Evolutionary conservation across 768 basidiomycete genomes (phyloP), one percentile per base, ranked within the genome.

Genomic region (Pisolithus microcarpus): DNA sequence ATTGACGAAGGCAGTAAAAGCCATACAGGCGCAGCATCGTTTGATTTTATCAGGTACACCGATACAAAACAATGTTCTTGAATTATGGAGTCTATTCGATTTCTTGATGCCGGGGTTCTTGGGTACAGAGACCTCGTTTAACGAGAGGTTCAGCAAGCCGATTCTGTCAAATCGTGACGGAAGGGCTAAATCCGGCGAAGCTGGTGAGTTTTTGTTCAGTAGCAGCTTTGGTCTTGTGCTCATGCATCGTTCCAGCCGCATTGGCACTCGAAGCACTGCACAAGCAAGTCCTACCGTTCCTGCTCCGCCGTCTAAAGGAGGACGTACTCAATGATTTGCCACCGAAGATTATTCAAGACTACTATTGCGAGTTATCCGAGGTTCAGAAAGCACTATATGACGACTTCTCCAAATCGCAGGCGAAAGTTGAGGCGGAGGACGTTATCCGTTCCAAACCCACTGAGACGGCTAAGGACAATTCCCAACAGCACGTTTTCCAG

Each of bases 101-200:
- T 99, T 98, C 72, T 72, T 99, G 57, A 99, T 99, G 96, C 96
- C 96, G 15, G 96, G 96, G 4, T 98, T 99, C 72, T 73, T 99
- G 47, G 96, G 96, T n/a, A 92, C 87, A 11, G 96, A 98, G 66
- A 67, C 84, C 13, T 86, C 85, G 2, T 99, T 99, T 74, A 95
- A 91, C 60, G 93, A 98, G 51, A 81, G 91, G 28, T 99, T 96
- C 63, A 85, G 91, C 54, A 96, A 94, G 63, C 96, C 96, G 2
- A 98, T 99, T 44, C 71, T 96, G 47, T 88, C 91, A 6, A 93
- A 91, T 65, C 80, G 94, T 44, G 96, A 98, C 57, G 94, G 92
- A 1, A 99, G 97, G 68, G 80, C 88, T 16, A 96, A 93, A 70
- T 93, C 85, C 50, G 81, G 86, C 18, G 96, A 99, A 78, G 91